Conservation (phyloP, 2,329 filamentous ascomycete genomes). For the Drechslerella coelobrocha region DNA sequence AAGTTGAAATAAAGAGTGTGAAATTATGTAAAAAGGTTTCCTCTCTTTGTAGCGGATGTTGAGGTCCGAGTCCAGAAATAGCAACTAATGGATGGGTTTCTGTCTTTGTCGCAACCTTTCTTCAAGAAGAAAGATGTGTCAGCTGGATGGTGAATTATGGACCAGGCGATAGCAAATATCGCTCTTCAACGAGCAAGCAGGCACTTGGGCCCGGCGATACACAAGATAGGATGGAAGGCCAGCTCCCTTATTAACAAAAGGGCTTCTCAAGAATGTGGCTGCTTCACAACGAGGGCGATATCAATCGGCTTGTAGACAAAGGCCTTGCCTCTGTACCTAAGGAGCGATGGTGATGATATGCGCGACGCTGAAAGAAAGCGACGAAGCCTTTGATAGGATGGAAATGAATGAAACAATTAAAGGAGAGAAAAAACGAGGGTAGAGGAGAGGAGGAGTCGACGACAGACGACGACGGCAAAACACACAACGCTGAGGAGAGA, state of each 20-base stretch:
- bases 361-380: slow-evolving; percentile 51
- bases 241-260: slow-evolving; percentile 50
- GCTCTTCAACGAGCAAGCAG: slow-evolving; percentile 26
- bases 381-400: slow-evolving; percentile 51
- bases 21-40: slow-evolving; percentile 25
- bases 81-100: not conserved
- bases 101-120: slow-evolving; percentile 49
- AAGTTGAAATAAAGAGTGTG: slow-evolving; percentile 39
- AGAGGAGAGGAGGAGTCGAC: slow-evolving; percentile 28
- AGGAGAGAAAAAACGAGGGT: slow-evolving; percentile 30
- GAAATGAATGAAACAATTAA: slow-evolving; percentile 51
- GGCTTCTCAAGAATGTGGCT: slow-evolving; percentile 49
- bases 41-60: slow-evolving; percentile 48
- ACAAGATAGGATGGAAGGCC: slow-evolving; percentile 47
- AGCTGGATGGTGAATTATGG: slow-evolving; percentile 30
- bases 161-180: slow-evolving; percentile 40
- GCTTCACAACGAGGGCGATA: slow-evolving; percentile 47
- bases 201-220: slow-evolving; percentile 4
- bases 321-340: slow-evolving; percentile 48
- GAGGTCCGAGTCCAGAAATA: slow-evolving; percentile 38
- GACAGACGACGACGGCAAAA: slow-evolving; percentile 39
- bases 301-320: slow-evolving; percentile 51
- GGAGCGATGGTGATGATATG: slow-evolving; percentile 43
- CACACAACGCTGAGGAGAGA: slow-evolving; percentile 50
- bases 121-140: slow-evolving; percentile 34